Percentiles rank a stretch among this genome's conserved stretches.
phyloP scores from a whole-genome alignment of 208 protist genomes.

The Giardia duodenalis region DNA sequence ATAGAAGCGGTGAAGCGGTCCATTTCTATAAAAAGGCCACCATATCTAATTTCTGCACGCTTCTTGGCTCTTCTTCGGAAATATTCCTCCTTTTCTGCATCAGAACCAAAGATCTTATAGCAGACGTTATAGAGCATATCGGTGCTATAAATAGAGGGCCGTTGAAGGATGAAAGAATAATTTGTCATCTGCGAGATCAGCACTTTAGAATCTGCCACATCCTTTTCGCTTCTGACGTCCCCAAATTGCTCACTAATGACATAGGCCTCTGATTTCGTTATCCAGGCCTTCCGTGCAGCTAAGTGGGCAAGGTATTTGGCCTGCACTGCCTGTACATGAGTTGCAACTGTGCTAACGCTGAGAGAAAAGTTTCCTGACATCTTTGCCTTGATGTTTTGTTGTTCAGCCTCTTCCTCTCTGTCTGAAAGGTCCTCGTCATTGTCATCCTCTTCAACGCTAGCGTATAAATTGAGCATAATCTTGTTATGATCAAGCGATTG shows the following conservation, averaged over 20 bases:
- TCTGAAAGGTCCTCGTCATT: neutral
- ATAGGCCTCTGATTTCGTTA: neutral
- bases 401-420: neutral
- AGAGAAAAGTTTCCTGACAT: neutral
- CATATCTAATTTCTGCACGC: neutral
- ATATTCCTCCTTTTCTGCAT: neutral
- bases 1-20: neutral
- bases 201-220: neutral
- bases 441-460: neutral
- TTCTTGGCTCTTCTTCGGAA: neutral
- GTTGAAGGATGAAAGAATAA: neutral
- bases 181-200: neutral
- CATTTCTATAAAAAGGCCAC: conserved; percentile 22
- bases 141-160: neutral
- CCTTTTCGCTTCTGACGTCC: neutral
- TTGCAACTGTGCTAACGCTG: neutral
- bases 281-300: neutral
- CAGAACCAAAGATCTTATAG: neutral
- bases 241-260: neutral
- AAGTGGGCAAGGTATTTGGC: neutral
- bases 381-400: neutral
- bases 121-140: neutral
- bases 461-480: too few relatives aligned
- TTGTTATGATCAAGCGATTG: too few relatives aligned
- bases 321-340: neutral